These are phyloP conservation scores for Collybia nuda DNA, from an alignment of 768 basidiomycete species.

Conservation along the genomic window DNA sequence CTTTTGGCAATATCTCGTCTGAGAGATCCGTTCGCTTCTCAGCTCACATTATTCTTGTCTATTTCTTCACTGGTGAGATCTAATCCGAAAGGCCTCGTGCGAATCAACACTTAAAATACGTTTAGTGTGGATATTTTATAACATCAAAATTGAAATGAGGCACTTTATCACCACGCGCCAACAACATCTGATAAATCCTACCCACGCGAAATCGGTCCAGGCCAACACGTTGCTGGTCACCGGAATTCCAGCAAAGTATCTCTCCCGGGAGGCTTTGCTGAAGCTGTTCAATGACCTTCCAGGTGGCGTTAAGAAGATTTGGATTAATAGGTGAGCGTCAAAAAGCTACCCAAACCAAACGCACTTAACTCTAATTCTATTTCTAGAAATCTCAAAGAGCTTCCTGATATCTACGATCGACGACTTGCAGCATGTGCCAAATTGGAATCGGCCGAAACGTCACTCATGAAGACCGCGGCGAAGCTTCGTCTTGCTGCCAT, in stretches of 20 bases:
- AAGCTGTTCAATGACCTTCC: slow-evolving; percentile 81
- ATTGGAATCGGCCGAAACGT: slow-evolving; percentile 85
- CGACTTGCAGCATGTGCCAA: slow-evolving; percentile 71
- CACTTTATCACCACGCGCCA: slow-evolving; percentile 83
- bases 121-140: slow-evolving; percentile 83
- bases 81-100: neutral
- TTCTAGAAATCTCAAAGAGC: slow-evolving; percentile 74
- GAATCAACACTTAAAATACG: neutral
- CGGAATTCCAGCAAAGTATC: slow-evolving; percentile 78
- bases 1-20: slow-evolving; percentile 73
- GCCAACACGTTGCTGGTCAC: slow-evolving; percentile 91
- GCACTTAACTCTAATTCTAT: neutral
- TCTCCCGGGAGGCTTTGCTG: slow-evolving; percentile 66
- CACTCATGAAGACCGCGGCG: slow-evolving; percentile 70
- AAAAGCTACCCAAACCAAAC: neutral
- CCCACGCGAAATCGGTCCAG: slow-evolving; percentile 76
- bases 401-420: slow-evolving; percentile 81
- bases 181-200: slow-evolving; percentile 71
- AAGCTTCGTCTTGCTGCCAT: slow-evolving; percentile 63
- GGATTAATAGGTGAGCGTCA: slow-evolving; percentile 77
- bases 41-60: slow-evolving; percentile 78
- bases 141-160: slow-evolving; percentile 77
- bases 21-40: slow-evolving; percentile 60
- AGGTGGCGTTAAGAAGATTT: slow-evolving; percentile 87
- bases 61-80: slow-evolving; percentile 71